Percentiles rank a stretch among this genome's conserved stretches.
Evolutionary conservation across 1,284 basidiomycete genomes (phyloP).

Genomic region (Apiotrichum gamsii): DNA sequence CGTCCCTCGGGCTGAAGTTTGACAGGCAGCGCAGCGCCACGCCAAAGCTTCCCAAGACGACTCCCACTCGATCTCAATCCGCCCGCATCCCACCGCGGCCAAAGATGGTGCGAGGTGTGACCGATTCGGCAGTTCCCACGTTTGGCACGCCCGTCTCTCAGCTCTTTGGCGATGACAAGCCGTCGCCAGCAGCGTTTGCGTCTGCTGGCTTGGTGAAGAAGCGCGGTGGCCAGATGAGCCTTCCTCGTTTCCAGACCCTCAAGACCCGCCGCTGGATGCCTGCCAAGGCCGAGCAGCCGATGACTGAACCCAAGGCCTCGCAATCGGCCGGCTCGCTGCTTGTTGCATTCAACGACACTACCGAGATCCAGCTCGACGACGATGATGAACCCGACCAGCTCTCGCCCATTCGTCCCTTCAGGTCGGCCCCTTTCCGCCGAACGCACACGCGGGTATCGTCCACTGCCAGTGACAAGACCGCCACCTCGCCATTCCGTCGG

Average conservation of each 20-base stretch:
- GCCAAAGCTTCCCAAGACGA: background rate
- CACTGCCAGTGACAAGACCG: conserved; percentile 12
- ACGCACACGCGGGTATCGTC: conserved; percentile 17
- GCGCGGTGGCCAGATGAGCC: conserved; percentile 27
- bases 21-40: background rate
- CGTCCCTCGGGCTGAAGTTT: background rate
- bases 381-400: conserved; percentile 9
- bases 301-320: background rate
- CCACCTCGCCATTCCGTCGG: conserved; percentile 4
- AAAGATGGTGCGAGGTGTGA: conserved; percentile 29
- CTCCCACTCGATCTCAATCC: background rate
- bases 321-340: background rate
- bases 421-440: conserved; percentile 4
- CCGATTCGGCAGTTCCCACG: conserved; percentile 19
- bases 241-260: conserved; percentile 30
- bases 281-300: conserved; percentile 1
- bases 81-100: conserved; percentile 12
- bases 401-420: conserved; percentile 11
- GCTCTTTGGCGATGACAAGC: conserved; percentile 39
- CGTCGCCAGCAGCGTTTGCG: conserved; percentile 44
- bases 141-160: conserved; percentile 29
- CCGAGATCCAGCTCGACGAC: conserved; percentile 7
- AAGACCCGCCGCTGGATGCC: conserved; percentile 5
- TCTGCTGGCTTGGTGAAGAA: conserved; percentile 46
- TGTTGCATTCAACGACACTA: background rate